phyloP scores from a whole-genome alignment of 495 filamentous ascomycete genomes.

The Penicillium crystallinum region DNA sequence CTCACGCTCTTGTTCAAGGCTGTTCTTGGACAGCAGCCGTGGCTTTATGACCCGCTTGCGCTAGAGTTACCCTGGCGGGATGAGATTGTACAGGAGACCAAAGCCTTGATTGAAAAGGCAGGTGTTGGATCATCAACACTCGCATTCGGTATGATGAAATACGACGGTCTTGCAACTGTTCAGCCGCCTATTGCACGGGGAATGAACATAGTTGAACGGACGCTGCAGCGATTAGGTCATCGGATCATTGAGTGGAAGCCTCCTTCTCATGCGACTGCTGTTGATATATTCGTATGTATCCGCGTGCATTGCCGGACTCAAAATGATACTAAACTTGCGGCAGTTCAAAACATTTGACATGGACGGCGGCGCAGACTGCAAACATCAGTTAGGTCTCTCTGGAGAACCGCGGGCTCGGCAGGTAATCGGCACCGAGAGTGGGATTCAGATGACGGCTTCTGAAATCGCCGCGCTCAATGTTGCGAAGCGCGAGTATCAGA shows the following conservation, averaged over 20 bases:
- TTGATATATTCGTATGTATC: conserved; percentile 27
- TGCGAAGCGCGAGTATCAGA: conserved; percentile 53
- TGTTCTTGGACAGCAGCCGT: conserved; percentile 52
- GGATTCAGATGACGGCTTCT: conserved; percentile 33
- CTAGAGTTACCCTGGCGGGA: conserved; percentile 60
- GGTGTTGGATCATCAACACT: conserved; percentile 29
- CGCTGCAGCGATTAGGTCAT: conserved; percentile 51
- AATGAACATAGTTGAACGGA: conserved; percentile 46
- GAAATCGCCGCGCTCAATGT: conserved; percentile 53
- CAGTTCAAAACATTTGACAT: conserved; percentile 32
- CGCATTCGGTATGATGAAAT: conserved; percentile 48
- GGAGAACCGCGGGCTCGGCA: conserved; percentile 48
- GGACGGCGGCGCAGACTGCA: conserved; percentile 48
- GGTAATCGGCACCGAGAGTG: conserved; percentile 20
- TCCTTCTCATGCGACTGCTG: conserved; percentile 39
- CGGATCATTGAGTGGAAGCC: conserved; percentile 55
- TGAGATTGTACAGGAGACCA: conserved; percentile 42
- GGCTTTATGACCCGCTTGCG: conserved; percentile 59
- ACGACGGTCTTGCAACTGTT: conserved; percentile 44
- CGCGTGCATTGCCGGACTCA: too few relatives aligned
- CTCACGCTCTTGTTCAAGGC: conserved; percentile 51
- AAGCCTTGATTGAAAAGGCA: conserved; percentile 34
- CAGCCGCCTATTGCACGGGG: conserved; percentile 54
- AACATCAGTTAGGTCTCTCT: conserved; percentile 46
- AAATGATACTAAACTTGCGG: not conserved